These are phyloP conservation scores for Galeopsis tetrahit DNA, from an alignment of 257 asterid species.

Conservation along the genomic window DNA sequence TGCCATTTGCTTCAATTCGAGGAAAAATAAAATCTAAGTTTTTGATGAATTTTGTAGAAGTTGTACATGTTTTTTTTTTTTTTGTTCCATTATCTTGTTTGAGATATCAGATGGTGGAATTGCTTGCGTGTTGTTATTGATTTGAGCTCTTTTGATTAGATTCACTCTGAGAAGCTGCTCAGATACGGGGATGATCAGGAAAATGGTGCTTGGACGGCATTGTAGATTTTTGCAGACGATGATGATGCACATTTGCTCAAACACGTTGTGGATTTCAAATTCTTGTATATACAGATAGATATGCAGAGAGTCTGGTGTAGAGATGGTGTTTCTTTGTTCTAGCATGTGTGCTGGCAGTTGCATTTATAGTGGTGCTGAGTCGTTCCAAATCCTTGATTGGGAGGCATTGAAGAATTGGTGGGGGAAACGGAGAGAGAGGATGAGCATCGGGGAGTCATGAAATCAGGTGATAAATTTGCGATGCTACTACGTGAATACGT, in stretches of 20 bases:
- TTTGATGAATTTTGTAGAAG: conserved; percentile 14
- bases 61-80: not conserved
- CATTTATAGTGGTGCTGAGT: conserved; percentile 45
- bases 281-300: conserved; percentile 52
- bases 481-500: conserved; percentile 30
- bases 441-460: conserved; percentile 25
- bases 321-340: conserved; percentile 45
- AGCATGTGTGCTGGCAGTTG: conserved; percentile 50
- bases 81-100: conserved; percentile 12
- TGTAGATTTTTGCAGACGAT: conserved; percentile 45
- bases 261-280: conserved; percentile 39
- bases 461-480: conserved; percentile 56
- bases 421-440: conserved; percentile 29
- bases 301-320: conserved; percentile 42
- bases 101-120: conserved; percentile 4
- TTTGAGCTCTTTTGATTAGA: conserved; percentile 45
- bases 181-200: conserved; percentile 39
- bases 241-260: conserved; percentile 50
- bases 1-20: conserved; percentile 21
- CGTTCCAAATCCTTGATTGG: conserved; percentile 40
- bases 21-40: not conserved
- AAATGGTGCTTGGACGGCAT: conserved; percentile 36
- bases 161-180: conserved; percentile 37
- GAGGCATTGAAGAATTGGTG: conserved; percentile 29
- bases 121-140: conserved; percentile 15